Evolutionary conservation across 1,284 basidiomycete genomes (phyloP).

Genomic region (Ceratorhiza oryzae-sativae): DNA sequence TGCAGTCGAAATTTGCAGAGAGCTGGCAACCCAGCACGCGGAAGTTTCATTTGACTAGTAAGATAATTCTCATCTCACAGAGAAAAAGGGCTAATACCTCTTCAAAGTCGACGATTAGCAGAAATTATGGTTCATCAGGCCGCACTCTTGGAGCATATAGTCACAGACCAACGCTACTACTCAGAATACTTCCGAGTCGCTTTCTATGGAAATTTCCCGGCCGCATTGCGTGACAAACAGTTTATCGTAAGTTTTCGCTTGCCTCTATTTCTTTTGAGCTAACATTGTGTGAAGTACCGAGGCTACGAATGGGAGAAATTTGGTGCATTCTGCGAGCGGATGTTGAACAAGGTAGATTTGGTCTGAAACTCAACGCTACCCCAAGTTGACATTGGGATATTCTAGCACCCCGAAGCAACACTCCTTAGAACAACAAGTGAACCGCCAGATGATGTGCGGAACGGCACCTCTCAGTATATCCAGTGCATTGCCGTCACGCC

Average conservation of each 20-base stretch:
- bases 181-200: slow-evolving; percentile 93
- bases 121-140: slow-evolving; percentile 88
- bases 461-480: slow-evolving; percentile 83
- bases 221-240: slow-evolving; percentile 81
- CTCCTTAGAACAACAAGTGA: slow-evolving; percentile 78
- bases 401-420: slow-evolving; percentile 78
- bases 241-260: slow-evolving; percentile 69
- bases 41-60: slow-evolving; percentile 91
- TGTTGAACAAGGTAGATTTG: slow-evolving; percentile 74
- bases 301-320: slow-evolving; percentile 92
- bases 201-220: slow-evolving; percentile 91
- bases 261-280: not conserved
- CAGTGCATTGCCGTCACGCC: slow-evolving; percentile 88
- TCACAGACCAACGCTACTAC: slow-evolving; percentile 81
- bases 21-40: slow-evolving; percentile 83
- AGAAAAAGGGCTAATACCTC: slow-evolving; percentile 24
- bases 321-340: slow-evolving; percentile 86
- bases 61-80: slow-evolving; percentile 44
- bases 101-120: slow-evolving; percentile 71
- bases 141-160: slow-evolving; percentile 81
- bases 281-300: slow-evolving; percentile 67
- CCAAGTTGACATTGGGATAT: not conserved
- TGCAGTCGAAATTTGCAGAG: slow-evolving; percentile 92
- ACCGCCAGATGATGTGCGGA: slow-evolving; percentile 80
- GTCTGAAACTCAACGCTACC: not conserved